Evolutionary conservation across 495 filamentous ascomycete genomes (phyloP), one percentile per base, ranked within the genome.

Genomic region (Aspergillus leporis): DNA sequence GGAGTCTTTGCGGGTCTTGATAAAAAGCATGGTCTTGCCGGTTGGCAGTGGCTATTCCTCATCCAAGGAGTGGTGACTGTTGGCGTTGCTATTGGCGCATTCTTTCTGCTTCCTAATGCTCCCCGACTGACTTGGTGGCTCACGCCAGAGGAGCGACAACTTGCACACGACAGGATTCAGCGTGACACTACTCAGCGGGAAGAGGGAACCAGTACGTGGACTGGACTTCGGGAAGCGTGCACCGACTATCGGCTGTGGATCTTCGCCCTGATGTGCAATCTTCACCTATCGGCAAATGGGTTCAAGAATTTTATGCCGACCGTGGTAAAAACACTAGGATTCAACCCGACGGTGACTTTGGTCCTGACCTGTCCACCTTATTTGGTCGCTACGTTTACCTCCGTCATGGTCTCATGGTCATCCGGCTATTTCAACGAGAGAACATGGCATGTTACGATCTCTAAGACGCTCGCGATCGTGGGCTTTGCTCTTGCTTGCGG

Each of bases 261-360:
- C 61, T 63, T 67, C 58, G 58, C 71, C 61, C 34, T 70, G 28
- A 62, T 56, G 61, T 66, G 55, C 46, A 53, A 54, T 48, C 53
- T 63, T 30, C 52, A 69, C 72, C 28, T 78, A 14, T 73, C 34
- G 69, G 31, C 76, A 30, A 73, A 74, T 50, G 70, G 68, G 14
- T 78, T 77, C 66, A 78, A 73, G 60, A 75, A 78, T 59, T 81
- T 85, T 70, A 84, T 84, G 74, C 83, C 83, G 0, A 83, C 66
- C 5, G 64, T 65, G 19, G 63, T 71, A 18, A 61, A 69, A 53
- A 73, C 68, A 0, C 68, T 73, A 16, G 68, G 66, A 14, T 70
- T 68, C 52, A 62, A 62, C 59, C 70, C 63, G 30, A 84, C 79
- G 36, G 62, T 81, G 21, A 84, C 83, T 0, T 73, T 85, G 14